These are phyloP conservation scores for Aureobasidium melanogenum DNA, from an alignment of 2,329 filamentous ascomycete genomes.

Conservation along the genomic window DNA sequence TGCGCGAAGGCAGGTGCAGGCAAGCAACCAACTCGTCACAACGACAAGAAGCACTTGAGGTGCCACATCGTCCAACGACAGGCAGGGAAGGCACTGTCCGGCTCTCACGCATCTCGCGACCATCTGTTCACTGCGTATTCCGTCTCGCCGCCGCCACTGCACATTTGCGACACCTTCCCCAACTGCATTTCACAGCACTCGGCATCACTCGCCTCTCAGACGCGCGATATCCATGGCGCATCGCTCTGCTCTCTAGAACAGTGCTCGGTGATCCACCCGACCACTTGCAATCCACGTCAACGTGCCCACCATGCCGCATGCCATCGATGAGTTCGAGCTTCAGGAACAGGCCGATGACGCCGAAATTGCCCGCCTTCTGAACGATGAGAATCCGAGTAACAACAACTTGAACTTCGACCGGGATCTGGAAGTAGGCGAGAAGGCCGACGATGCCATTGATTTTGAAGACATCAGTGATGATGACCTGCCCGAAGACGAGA, in stretches of 20 bases:
- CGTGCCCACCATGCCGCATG: constrained; percentile 30
- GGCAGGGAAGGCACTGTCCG: background rate
- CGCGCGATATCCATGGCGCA: background rate
- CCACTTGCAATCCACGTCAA: background rate
- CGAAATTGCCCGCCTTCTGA: constrained; percentile 23
- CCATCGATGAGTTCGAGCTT: constrained; percentile 21
- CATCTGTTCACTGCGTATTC: background rate
- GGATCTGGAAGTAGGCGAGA: constrained; percentile 51
- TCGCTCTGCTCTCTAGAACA: background rate
- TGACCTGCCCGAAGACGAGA: constrained; percentile 75
- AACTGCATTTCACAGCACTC: background rate
- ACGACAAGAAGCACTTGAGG: background rate
- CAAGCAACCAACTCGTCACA: background rate
- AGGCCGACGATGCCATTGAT: constrained; percentile 87
- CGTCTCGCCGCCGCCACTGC: background rate
- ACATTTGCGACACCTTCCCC: background rate
- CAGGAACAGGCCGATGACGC: constrained; percentile 20
- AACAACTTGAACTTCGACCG: constrained; percentile 21
- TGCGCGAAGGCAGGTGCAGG: background rate
- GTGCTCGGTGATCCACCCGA: background rate
- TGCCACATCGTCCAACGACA: background rate
- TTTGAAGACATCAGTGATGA: constrained; percentile 88
- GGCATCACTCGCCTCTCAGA: background rate
- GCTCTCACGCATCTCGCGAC: background rate
- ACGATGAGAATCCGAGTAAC: constrained; percentile 19